Evolutionary conservation across 2,329 filamentous ascomycete genomes (phyloP).

Genomic region (Chrysoporthe austroafricana): DNA sequence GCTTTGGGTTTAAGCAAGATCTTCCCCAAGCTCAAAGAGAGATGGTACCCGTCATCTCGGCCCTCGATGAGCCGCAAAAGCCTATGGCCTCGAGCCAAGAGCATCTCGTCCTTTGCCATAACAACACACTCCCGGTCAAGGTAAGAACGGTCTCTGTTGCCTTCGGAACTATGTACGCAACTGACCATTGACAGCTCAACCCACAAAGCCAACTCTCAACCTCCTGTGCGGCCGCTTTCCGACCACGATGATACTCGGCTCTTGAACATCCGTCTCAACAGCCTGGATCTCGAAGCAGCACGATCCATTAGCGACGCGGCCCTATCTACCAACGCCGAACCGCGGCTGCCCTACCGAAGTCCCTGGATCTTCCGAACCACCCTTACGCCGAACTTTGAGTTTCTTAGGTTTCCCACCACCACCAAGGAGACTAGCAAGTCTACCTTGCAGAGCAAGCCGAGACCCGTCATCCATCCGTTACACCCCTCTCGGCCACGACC

Average conservation of each 20-base stretch:
- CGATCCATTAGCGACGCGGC: constrained; percentile 19
- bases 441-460: not conserved
- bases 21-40: constrained; percentile 46
- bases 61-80: constrained; percentile 19
- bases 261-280: constrained; percentile 22
- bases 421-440: not conserved
- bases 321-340: not conserved
- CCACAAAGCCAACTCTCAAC: not conserved
- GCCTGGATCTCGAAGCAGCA: constrained; percentile 24
- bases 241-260: constrained; percentile 13
- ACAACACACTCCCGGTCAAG: constrained; percentile 5
- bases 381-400: constrained; percentile 13
- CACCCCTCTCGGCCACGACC: not conserved
- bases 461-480: constrained; percentile 6
- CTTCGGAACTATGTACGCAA: not conserved
- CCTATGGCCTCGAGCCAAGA: constrained; percentile 17
- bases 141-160: not conserved
- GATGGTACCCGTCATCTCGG: constrained; percentile 34
- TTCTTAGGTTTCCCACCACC: not conserved
- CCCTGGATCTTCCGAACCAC: constrained; percentile 29
- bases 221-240: not conserved
- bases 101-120: not conserved
- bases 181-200: not conserved
- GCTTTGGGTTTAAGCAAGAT: constrained; percentile 46
- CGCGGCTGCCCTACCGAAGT: constrained; percentile 20